Conservation (phyloP, 208 protist species). For the Wallacemonas sp. region DNA sequence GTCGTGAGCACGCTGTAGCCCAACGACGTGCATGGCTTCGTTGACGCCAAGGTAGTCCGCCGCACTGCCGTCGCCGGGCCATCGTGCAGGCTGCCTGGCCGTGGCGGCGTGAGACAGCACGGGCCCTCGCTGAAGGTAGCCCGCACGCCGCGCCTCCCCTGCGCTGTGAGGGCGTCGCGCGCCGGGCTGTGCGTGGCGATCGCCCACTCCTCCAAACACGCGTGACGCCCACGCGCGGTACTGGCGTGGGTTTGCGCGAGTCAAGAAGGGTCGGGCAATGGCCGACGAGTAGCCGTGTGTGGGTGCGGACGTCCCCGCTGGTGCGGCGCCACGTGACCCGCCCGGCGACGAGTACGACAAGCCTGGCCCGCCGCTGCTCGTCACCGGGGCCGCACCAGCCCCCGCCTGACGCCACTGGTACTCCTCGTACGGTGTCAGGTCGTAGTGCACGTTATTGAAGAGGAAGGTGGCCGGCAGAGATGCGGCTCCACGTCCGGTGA, state of each 20-base stretch:
- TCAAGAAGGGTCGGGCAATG: neutral
- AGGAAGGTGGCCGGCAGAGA: neutral
- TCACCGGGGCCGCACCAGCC: no score
- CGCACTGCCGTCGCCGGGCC: no score
- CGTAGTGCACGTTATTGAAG: conserved; percentile 9
- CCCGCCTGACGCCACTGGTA: neutral
- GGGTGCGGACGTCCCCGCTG: neutral
- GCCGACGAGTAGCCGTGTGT: conserved; percentile 5
- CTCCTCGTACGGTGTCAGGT: conserved; percentile 6
- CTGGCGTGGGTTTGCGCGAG: neutral
- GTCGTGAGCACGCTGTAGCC: neutral
- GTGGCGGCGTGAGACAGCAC: neutral
- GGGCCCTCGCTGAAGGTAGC: neutral
- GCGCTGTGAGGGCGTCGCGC: neutral
- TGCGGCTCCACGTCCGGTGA: neutral
- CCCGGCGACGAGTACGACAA: no score
- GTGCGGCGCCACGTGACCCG: neutral
- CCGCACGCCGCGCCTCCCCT: neutral
- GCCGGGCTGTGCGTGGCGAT: no score
- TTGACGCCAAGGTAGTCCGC: no score
- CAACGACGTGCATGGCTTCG: neutral
- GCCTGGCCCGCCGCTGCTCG: no score
- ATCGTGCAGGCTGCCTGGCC: no score
- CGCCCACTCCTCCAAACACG: no score
- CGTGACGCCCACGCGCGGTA: conserved; percentile 5